Evolutionary conservation across 2,329 filamentous ascomycete species (phyloP).

Genomic region (Penicillium occitanis): DNA sequence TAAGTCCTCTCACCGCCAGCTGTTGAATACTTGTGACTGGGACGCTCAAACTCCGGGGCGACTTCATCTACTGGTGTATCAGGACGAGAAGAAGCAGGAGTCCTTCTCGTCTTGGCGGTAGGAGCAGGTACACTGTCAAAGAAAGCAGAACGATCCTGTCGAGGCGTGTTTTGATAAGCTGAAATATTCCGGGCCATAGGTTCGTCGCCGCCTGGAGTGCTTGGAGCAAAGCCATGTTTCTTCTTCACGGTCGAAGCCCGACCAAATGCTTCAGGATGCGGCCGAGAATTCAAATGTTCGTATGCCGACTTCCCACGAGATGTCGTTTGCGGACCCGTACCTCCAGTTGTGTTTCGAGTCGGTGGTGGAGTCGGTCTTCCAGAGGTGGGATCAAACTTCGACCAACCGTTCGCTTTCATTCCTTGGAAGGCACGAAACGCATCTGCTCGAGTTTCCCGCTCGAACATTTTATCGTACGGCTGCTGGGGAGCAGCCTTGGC

Average conservation of each 20-base stretch:
- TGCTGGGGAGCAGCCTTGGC: conserved; percentile 41
- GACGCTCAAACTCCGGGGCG: conserved; percentile 48
- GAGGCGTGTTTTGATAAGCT: conserved; percentile 45
- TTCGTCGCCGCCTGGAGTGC: conserved; percentile 60
- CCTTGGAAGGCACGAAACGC: conserved; percentile 47
- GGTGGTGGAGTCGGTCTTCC: conserved; percentile 29
- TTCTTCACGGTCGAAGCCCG: conserved; percentile 49
- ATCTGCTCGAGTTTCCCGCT: conserved; percentile 46
- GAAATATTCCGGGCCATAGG: conserved; percentile 55
- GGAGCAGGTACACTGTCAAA: conserved; percentile 43
- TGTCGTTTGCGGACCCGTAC: conserved; percentile 27
- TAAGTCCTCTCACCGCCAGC: conserved; percentile 58
- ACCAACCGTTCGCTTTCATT: conserved; percentile 46
- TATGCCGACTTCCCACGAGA: conserved; percentile 41
- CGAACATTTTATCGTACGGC: conserved; percentile 39
- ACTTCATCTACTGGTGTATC: conserved; percentile 29
- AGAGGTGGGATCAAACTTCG: conserved; percentile 42
- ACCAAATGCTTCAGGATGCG: conserved; percentile 35
- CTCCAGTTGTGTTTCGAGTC: conserved; percentile 14
- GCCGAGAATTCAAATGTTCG: conserved; percentile 37
- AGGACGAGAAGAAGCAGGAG: conserved; percentile 32
- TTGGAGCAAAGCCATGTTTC: conserved; percentile 59
- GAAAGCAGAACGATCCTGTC: conserved; percentile 37
- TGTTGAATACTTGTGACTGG: conserved; percentile 56
- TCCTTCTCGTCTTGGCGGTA: conserved; percentile 44